Evolutionary conservation across 179 eudicot genomes (phyloP).

Genomic region (Spergularia azorica): DNA sequence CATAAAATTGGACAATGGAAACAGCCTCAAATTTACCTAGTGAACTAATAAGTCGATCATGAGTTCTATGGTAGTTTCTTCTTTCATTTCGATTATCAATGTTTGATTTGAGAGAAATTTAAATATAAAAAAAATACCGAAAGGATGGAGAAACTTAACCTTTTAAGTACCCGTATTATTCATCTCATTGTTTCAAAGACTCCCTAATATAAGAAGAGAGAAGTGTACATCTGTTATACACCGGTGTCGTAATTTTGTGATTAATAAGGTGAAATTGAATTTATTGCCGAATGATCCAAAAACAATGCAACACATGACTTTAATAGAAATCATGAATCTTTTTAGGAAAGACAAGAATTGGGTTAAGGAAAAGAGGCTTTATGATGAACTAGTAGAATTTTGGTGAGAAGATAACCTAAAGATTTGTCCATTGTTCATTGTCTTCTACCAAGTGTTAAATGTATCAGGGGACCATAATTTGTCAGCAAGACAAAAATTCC

Average conservation of each 20-base stretch:
- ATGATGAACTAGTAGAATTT: background rate
- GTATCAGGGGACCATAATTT: constrained; percentile 21
- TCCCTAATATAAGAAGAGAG: no score
- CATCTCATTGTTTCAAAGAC: no score
- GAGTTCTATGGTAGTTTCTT: no score
- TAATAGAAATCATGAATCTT: no score
- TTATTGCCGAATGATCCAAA: background rate
- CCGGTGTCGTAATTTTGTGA: no score
- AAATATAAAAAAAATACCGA: no score
- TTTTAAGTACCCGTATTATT: no score
- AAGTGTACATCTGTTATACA: no score
- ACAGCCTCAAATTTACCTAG: background rate
- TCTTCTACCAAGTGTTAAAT: constrained; percentile 7
- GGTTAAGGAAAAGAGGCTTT: background rate
- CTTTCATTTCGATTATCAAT: no score
- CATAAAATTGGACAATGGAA: background rate
- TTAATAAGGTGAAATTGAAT: background rate
- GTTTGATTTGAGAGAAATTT: no score
- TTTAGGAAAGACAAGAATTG: background rate
- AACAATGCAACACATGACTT: background rate
- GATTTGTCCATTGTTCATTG: constrained; percentile 17
- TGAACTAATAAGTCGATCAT: no score
- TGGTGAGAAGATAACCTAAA: constrained; percentile 10
- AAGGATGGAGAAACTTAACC: no score
- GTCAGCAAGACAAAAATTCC: constrained; percentile 23